Evolutionary conservation across 306 rosid species (phyloP), one percentile per base, ranked within the genome.

Genomic region (Neltuma alba): DNA sequence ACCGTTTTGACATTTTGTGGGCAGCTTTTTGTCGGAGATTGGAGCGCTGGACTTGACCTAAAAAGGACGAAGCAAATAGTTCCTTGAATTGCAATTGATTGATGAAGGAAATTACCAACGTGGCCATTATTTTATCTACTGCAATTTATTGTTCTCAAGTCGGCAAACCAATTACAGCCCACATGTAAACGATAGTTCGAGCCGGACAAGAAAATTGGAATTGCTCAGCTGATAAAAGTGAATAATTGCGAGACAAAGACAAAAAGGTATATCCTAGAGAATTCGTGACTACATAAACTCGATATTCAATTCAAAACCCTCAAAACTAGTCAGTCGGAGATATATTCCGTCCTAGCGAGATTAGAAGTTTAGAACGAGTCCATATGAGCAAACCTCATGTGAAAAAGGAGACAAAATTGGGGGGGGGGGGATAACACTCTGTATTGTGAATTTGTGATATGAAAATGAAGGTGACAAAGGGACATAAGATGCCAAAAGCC

Each of bases 401-500:
- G 3, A 47, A 47, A 47, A 47, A 14, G 11, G 12, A 40, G 11
- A 9, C 2, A 0, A 9, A 40, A 40, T n/a, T n/a, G n/a, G n/a
- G n/a, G n/a, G n/a, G n/a, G n/a, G n/a, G n/a, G n/a, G n/a, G n/a
- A n/a, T n/a, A n/a, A n/a, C 10, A 12, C 16, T 15, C 7, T 45
- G 6, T 45, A 15, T 15, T 15, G n/a, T n/a, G n/a, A n/a, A n/a
- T n/a, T n/a, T n/a, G n/a, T 15, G n/a, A 3, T 4, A 11, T 41
- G 45, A 37, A 13, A 44, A 38, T 33, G 41, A 38, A 38, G 28
- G 23, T 33, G 44, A 34, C 42, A 0, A 9, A 18, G 70, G 6
- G 50, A n/a, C 27, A 38, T 37, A 70, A 70, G 75, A 44, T 44
- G 58, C 21, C 40, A 70, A 70, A 44, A 28, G 14, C 40, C 58